phyloP scores from a whole-genome alignment of 129 eudicot species.

The Pulicaria dysenterica region DNA sequence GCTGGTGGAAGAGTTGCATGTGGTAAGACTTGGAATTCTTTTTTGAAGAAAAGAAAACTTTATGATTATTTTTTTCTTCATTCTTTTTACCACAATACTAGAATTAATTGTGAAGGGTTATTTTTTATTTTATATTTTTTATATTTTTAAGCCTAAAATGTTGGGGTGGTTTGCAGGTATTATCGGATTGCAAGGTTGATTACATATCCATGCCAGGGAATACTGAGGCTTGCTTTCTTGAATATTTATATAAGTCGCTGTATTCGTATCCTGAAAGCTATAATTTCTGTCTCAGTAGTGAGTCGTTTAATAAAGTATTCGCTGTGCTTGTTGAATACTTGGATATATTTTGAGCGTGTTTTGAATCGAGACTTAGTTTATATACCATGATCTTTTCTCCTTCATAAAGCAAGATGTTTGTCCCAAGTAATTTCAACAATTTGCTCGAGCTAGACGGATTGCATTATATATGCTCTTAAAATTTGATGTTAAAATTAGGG shows the following conservation, averaged over 20 bases:
- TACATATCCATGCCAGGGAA: constrained; percentile 2
- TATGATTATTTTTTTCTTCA: too few relatives aligned
- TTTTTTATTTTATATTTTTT: not conserved
- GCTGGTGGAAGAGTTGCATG: constrained; percentile 96
- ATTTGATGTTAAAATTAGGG: too few relatives aligned
- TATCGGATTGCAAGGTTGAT: constrained; percentile 82
- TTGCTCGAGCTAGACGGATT: not conserved
- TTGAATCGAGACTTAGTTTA: not conserved
- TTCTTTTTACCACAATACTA: not conserved
- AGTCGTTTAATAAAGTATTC: constrained; percentile 11
- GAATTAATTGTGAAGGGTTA: not conserved
- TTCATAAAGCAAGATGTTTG: too few relatives aligned
- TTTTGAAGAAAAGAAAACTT: too few relatives aligned
- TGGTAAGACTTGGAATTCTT: constrained; percentile 46
- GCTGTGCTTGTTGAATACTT: constrained; percentile 10
- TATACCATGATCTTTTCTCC: not conserved
- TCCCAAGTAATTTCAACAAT: too few relatives aligned
- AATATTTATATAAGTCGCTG: too few relatives aligned
- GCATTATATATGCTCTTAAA: too few relatives aligned
- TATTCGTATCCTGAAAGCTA: too few relatives aligned
- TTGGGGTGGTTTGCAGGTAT: constrained; percentile 50
- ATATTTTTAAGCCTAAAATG: not conserved
- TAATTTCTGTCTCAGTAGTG: not conserved
- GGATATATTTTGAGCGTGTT: constrained; percentile 13
- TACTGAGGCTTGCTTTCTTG: not conserved